These are phyloP conservation scores for Cyphellophora europaea DNA, from an alignment of 2,329 filamentous ascomycete genomes.

Conservation along the genomic window DNA sequence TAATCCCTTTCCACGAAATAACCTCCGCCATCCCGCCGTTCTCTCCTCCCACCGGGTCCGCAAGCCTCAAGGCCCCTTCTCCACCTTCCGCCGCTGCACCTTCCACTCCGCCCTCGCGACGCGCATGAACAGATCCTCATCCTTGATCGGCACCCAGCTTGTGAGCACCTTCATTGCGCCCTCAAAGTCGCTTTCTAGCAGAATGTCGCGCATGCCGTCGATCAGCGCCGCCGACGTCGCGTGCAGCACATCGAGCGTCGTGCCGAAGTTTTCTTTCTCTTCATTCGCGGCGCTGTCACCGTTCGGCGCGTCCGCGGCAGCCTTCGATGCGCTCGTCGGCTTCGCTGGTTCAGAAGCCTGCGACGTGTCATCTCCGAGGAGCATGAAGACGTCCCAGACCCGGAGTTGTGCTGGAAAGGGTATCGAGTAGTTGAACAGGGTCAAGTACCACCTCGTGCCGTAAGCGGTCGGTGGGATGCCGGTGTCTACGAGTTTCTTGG, in stretches of 20 bases:
- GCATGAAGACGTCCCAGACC: conserved; percentile 96
- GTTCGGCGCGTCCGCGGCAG: conserved; percentile 8
- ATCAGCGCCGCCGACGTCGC: conserved; percentile 84
- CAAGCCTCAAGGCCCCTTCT: no score
- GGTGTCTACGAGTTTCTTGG: conserved; percentile 68
- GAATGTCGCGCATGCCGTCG: conserved; percentile 76
- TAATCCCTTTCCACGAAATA: no score
- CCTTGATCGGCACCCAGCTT: conserved; percentile 85
- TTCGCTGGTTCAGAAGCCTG: conserved; percentile 7
- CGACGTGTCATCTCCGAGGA: conserved; percentile 61
- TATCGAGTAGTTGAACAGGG: conserved; percentile 92
- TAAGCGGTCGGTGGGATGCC: conserved; percentile 84
- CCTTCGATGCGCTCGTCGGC: conserved; percentile 11
- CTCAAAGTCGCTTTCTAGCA: conserved; percentile 91
- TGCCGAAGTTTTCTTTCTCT: conserved; percentile 33
- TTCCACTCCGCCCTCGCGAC: conserved; percentile 85
- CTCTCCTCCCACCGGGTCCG: no score
- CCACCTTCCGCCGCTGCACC: conserved; percentile 43
- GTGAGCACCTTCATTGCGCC: conserved; percentile 97
- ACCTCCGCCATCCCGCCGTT: no score
- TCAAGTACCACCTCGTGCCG: conserved; percentile 94
- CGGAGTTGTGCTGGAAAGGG: conserved; percentile 89
- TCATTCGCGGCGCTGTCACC: conserved; percentile 2
- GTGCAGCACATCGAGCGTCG: conserved; percentile 78
- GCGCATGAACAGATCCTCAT: conserved; percentile 87